Evolutionary conservation across 257 asterid genomes (phyloP).

Genomic region (Solanum rostratum): DNA sequence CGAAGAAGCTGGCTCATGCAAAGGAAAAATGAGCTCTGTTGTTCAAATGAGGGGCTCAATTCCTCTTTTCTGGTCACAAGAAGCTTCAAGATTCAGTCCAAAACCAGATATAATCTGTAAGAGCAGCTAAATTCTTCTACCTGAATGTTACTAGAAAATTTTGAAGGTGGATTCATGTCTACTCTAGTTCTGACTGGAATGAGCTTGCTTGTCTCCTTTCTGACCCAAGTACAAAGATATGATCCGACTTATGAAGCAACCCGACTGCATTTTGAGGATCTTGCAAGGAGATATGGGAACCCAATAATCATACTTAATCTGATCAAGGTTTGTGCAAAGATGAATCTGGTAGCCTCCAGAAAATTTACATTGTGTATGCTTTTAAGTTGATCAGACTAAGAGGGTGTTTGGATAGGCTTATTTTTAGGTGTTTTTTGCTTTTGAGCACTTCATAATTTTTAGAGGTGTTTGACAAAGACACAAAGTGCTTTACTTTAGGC

Average conservation of each 20-base stretch:
- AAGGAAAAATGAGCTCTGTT: slow-evolving; percentile 98
- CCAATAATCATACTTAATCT: slow-evolving; percentile 94
- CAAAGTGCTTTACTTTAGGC: no score
- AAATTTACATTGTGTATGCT: neutral
- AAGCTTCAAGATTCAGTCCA: slow-evolving; percentile 98
- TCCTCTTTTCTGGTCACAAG: slow-evolving; percentile 99
- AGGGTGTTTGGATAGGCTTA: no score
- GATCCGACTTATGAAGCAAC: slow-evolving; percentile 99
- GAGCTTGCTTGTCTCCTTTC: slow-evolving; percentile 7
- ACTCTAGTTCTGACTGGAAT: neutral
- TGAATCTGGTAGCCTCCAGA: neutral
- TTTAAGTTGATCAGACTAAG: neutral
- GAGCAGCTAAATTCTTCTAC: slow-evolving; percentile 14
- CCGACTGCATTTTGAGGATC: slow-evolving; percentile 79
- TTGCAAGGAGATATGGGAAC: slow-evolving; percentile 87
- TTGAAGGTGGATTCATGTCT: neutral
- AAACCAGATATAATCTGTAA: slow-evolving; percentile 97
- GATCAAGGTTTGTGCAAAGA: slow-evolving; percentile 59
- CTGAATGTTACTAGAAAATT: neutral
- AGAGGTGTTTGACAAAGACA: no score
- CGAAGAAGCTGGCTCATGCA: slow-evolving; percentile 92
- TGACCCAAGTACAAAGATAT: slow-evolving; percentile 80
- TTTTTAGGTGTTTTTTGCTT: no score
- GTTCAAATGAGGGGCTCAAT: slow-evolving; percentile 99
- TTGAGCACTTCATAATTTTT: no score